Evolutionary conservation across 805 yeast genomes (phyloP).

Genomic region (Yarrowia yakushimensis): DNA sequence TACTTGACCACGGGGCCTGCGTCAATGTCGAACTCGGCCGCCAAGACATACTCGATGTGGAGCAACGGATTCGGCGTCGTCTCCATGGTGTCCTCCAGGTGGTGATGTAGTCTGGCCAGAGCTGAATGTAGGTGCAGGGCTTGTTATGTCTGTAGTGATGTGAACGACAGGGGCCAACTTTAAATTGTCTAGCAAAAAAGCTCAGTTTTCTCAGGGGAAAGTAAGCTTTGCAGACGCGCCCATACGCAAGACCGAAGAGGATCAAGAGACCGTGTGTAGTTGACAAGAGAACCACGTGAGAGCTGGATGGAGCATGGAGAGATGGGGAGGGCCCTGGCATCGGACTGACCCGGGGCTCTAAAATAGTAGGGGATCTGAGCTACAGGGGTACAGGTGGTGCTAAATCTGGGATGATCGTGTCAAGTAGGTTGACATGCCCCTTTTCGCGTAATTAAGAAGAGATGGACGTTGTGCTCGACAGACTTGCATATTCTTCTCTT

Average conservation of each 20-base stretch:
- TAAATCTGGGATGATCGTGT: no score
- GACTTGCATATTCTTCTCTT: no score
- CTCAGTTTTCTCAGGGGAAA: background rate
- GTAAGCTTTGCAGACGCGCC: conserved; percentile 6
- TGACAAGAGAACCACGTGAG: no score
- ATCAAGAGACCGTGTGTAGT: background rate
- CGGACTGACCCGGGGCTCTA: background rate
- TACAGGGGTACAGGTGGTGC: background rate
- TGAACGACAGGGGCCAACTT: conserved; percentile 20
- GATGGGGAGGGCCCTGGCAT: no score
- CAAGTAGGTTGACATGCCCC: background rate
- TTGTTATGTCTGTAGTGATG: background rate
- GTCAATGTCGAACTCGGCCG: conserved; percentile 78
- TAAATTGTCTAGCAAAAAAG: background rate
- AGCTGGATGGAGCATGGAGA: no score
- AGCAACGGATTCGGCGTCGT: conserved; percentile 16
- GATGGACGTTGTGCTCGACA: no score
- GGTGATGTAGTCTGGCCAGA: background rate
- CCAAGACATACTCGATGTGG: conserved; percentile 54
- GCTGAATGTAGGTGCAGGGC: background rate
- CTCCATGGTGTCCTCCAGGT: background rate
- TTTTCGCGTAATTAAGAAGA: background rate
- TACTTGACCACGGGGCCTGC: conserved; percentile 64
- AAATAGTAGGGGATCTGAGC: background rate
- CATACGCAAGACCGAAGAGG: background rate